phyloP scores from a whole-genome alignment of 768 basidiomycete species.

The Tephrocybe sp. region DNA sequence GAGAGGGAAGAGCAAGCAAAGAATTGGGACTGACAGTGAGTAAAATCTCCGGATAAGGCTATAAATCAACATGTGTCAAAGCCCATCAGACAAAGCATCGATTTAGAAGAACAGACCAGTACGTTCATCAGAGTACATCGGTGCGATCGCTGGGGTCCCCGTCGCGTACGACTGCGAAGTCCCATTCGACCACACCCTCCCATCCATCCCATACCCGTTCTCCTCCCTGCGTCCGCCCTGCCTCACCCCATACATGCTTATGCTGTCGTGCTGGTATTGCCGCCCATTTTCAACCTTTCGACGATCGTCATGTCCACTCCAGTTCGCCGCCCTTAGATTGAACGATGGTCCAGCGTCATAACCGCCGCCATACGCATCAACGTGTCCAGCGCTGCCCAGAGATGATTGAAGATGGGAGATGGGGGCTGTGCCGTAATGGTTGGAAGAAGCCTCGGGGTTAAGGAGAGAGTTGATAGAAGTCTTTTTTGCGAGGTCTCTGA shows the following conservation, averaged over 20 bases:
- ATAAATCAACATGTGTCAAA: constrained; percentile 10
- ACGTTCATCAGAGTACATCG: constrained; percentile 58
- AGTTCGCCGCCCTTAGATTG: constrained; percentile 61
- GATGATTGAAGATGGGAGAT: constrained; percentile 19
- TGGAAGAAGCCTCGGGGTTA: constrained; percentile 35
- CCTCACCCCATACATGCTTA: constrained; percentile 24
- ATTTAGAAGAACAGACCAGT: constrained; percentile 38
- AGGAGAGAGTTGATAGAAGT: constrained; percentile 39
- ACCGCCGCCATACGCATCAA: constrained; percentile 18
- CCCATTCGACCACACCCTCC: constrained; percentile 24
- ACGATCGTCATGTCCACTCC: constrained; percentile 32
- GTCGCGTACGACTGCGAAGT: constrained; percentile 36
- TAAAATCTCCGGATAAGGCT: constrained; percentile 43
- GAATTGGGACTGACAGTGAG: constrained; percentile 29
- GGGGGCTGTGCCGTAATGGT: constrained; percentile 17
- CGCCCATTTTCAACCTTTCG: constrained; percentile 20
- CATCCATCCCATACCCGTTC: constrained; percentile 16
- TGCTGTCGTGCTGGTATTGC: constrained; percentile 22
- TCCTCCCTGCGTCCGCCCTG: constrained; percentile 25
- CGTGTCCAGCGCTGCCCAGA: constrained; percentile 5
- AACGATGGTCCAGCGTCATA: constrained; percentile 34
- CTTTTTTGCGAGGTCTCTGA: constrained; percentile 36
- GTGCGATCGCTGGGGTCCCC: constrained; percentile 38
- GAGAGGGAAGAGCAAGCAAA: not conserved
- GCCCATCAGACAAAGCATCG: constrained; percentile 8